Percentiles rank a stretch among this genome's conserved stretches.
These are phyloP conservation scores for Daedaleopsis sinensis DNA, from an alignment of 768 basidiomycete species.

Conservation along the genomic window DNA sequence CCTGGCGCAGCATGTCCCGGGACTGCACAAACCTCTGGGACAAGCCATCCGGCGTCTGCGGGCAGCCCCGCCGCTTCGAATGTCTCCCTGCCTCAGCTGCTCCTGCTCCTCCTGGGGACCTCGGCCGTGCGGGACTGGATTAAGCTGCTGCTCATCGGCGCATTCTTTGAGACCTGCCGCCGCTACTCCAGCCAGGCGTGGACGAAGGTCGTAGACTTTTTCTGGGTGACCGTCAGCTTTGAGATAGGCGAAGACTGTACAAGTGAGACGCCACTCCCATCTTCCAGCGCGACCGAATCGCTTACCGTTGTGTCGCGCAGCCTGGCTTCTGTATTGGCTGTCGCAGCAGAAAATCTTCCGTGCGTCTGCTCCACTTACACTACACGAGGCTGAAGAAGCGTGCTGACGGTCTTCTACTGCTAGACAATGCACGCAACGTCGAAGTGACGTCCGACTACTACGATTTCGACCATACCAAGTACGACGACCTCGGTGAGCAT, in stretches of 20 bases:
- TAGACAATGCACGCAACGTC: constrained; percentile 29
- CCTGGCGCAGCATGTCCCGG: constrained; percentile 19
- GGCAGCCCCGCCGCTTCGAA: neutral
- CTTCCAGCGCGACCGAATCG: too few species aligned
- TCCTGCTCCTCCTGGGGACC: constrained; percentile 52
- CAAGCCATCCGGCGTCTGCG: too few species aligned
- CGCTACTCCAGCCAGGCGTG: constrained; percentile 49
- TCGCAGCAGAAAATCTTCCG: constrained; percentile 44
- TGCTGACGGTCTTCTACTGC: neutral
- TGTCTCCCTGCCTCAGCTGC: constrained; percentile 24
- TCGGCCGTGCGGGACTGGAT: constrained; percentile 64
- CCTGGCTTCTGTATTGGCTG: constrained; percentile 75
- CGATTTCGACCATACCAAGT: neutral
- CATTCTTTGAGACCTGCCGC: constrained; percentile 59
- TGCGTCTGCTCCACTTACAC: neutral
- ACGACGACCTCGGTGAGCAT: constrained; percentile 5
- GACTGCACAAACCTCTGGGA: neutral
- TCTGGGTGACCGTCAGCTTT: constrained; percentile 67
- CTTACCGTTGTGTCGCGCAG: constrained; percentile 34
- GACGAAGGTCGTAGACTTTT: constrained; percentile 46
- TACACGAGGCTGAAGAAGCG: neutral
- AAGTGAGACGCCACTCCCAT: constrained; percentile 39
- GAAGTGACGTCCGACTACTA: constrained; percentile 17
- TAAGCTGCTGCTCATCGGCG: constrained; percentile 64
- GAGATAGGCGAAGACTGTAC: constrained; percentile 60